Evolutionary conservation across 225 moss, liverwort and hornwort species (phyloP), one percentile per base, ranked within the genome.

Genomic region (Anthoceros angustus): DNA sequence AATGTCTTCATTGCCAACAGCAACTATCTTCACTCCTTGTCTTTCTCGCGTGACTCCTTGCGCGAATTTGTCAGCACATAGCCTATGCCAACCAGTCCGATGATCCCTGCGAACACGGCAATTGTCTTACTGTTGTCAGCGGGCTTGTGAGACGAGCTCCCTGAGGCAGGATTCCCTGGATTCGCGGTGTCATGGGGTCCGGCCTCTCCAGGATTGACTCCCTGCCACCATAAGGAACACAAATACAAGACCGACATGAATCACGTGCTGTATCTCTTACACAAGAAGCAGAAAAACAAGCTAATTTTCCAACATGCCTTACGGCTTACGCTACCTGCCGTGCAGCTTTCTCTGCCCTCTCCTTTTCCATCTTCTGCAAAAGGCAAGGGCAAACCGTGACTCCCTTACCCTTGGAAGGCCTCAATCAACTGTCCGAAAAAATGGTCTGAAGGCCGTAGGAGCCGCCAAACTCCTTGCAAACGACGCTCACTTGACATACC

Each of bases 321-420:
- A 9, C n/a, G 18, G 55, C 55, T 7, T 2, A 42, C 61, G 8
- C 25, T 72, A 83, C 83, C 80, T 78, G 70, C 9, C 67, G 70
- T 40, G 74, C 76, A 67, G 80, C 80, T 67, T 84, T 84, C 80
- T 80, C 84, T 66, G 80, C 63, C 45, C 74, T 74, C 76, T 84
- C 84, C 66, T 42, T 66, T 75, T 84, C 84, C 78, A 72, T 72
- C 78, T 81, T 84, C 84, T 84, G 78, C 67, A 67, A 71, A 39
- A 63, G 10, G 38, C 20, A 39, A 66, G 48, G 49, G 70, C 75
- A n/a, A n/a, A 68, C 25, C 55, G 23, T 15, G 16, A 18, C 55
- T 18, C 7, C 14, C 10, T 20, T 12, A 20, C 32, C 32, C 32
- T 1, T 1, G 32, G n/a, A 20, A 0, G 1, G 16, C 6, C 5